Percentiles rank a stretch among this genome's conserved stretches.
Conservation (phyloP, 306 rosid species). For the Lotus japonicus region DNA sequence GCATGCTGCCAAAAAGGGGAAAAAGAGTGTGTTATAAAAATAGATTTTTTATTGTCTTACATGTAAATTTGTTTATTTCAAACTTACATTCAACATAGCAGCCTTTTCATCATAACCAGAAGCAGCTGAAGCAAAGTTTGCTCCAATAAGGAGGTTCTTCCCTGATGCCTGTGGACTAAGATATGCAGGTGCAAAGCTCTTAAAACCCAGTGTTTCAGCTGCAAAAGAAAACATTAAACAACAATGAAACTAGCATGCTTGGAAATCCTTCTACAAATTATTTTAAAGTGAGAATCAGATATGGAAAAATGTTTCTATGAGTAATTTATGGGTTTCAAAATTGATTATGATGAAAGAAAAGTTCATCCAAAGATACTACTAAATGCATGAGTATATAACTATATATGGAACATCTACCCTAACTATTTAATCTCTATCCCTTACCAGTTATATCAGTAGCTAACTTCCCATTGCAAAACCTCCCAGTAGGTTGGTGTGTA, state of each 20-base stretch:
- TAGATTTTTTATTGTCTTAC: not conserved
- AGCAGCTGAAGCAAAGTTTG: slow-evolving; percentile 97
- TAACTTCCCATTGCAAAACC: slow-evolving; percentile 90
- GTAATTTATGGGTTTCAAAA: too few species aligned
- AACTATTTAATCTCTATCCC: not conserved
- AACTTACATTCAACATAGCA: slow-evolving; percentile 56
- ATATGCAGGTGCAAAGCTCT: slow-evolving; percentile 64
- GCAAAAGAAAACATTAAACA: slow-evolving; percentile 21
- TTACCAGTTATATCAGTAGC: slow-evolving; percentile 93
- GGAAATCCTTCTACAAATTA: too few species aligned
- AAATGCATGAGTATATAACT: not conserved
- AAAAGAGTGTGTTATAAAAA: not conserved
- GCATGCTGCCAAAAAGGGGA: slow-evolving; percentile 69
- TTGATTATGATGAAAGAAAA: too few species aligned
- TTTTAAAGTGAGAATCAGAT: too few species aligned
- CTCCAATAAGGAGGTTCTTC: slow-evolving; percentile 82
- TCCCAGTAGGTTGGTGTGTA: slow-evolving; percentile 82
- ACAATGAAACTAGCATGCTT: not conserved
- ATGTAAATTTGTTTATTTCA: not conserved
- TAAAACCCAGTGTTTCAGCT: slow-evolving; percentile 86
- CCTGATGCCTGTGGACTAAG: slow-evolving; percentile 96
- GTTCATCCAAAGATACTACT: too few species aligned
- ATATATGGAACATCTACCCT: not conserved
- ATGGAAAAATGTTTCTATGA: too few species aligned
- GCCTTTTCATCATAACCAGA: slow-evolving; percentile 92